Evolutionary conservation across 1,139 yeast genomes (phyloP).

Genomic region (Nakaseomyces bracarensis): DNA sequence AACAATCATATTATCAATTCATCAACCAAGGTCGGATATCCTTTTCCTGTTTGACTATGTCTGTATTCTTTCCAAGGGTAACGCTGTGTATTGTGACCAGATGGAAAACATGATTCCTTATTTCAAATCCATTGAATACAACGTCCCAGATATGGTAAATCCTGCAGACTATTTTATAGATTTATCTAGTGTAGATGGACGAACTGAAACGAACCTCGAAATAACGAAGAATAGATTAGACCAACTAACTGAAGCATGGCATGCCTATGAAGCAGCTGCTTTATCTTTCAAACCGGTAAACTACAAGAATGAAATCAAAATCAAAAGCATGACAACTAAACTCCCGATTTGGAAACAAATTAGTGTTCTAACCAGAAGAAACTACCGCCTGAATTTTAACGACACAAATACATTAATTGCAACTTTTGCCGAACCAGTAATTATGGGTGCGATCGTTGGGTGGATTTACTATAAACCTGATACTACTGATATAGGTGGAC

Average conservation of each 20-base stretch:
- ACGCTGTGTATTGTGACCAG: conserved; percentile 52
- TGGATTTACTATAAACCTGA: conserved; percentile 70
- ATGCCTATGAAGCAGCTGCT: conserved; percentile 17
- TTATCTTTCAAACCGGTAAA: conserved; percentile 15
- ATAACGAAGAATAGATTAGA: conserved; percentile 40
- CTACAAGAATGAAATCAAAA: conserved; percentile 13
- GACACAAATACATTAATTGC: conserved; percentile 53
- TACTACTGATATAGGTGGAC: conserved; percentile 49
- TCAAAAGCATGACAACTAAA: conserved; percentile 22
- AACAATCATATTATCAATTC: conserved; percentile 67
- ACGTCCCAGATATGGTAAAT: conserved; percentile 42
- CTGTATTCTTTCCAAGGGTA: conserved; percentile 61
- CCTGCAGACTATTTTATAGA: conserved; percentile 64
- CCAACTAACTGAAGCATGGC: conserved; percentile 46
- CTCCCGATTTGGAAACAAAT: conserved; percentile 45
- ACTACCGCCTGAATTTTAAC: conserved; percentile 46
- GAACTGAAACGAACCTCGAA: conserved; percentile 35
- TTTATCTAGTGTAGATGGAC: conserved; percentile 58
- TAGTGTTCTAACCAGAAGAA: conserved; percentile 46
- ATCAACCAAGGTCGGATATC: conserved; percentile 80
- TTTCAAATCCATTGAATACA: conserved; percentile 43
- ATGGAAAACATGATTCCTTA: conserved; percentile 41
- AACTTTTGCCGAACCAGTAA: conserved; percentile 44
- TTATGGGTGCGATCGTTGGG: conserved; percentile 58
- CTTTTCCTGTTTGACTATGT: conserved; percentile 59